Conservation (phyloP, 2,329 filamentous ascomycete species). For the Neopestalotiopsis rosae region DNA sequence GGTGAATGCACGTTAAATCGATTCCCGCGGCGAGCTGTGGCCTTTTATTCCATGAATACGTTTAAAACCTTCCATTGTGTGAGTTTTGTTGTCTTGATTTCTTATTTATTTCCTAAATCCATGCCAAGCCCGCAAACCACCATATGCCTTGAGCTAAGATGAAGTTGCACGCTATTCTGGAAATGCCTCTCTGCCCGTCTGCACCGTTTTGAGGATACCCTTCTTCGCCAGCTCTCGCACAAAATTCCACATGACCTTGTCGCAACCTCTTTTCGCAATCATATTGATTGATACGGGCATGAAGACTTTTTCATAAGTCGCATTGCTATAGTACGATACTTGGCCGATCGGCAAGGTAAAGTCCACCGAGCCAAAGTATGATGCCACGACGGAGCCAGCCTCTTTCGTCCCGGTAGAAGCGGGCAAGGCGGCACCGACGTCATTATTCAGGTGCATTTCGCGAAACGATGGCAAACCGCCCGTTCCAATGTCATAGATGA, state of each 20-base stretch:
- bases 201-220: slow-evolving; percentile 42
- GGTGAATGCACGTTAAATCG: too few species aligned
- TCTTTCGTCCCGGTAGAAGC: slow-evolving; percentile 34
- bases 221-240: slow-evolving; percentile 44
- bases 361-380: slow-evolving; percentile 42
- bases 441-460: slow-evolving; percentile 38
- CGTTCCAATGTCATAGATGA: slow-evolving; percentile 48
- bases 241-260: slow-evolving; percentile 47
- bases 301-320: slow-evolving; percentile 44
- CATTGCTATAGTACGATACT: slow-evolving; percentile 42
- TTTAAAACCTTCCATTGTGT: too few species aligned
- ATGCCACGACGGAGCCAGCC: slow-evolving; percentile 40
- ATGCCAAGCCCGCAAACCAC: too few species aligned
- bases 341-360: slow-evolving; percentile 49
- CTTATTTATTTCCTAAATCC: too few species aligned
- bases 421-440: slow-evolving; percentile 19
- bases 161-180: too few species aligned
- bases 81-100: too few species aligned
- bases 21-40: too few species aligned
- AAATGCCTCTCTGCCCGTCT: slow-evolving; percentile 33
- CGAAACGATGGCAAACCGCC: slow-evolving; percentile 45
- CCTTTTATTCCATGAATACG: too few species aligned
- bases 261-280: slow-evolving; percentile 48
- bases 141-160: too few species aligned
- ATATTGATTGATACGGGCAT: slow-evolving; percentile 48